Conservation (phyloP, 169 alveolate genomes). For the Amoebophrya sp. region DNA sequence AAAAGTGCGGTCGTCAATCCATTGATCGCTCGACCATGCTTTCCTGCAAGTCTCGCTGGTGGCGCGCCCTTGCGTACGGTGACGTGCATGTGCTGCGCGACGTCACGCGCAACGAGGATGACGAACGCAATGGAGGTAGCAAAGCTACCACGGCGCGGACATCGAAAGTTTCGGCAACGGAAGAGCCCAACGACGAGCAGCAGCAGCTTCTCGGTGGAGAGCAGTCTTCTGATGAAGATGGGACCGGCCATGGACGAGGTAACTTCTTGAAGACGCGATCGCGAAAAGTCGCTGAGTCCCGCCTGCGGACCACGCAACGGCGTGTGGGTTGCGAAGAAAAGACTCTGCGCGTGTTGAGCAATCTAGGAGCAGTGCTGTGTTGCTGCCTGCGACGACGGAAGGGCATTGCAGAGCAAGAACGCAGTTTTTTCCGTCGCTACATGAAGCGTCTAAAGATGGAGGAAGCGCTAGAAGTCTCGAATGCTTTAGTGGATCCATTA, state of each 20-base stretch:
- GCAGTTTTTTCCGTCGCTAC: background rate
- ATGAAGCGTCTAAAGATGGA: background rate
- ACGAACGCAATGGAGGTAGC: background rate
- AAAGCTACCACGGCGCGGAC: no score
- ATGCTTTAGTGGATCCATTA: no score
- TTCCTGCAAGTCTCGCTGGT: background rate
- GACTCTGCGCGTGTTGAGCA: background rate
- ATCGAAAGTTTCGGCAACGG: no score
- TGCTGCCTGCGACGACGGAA: background rate
- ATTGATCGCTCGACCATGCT: background rate
- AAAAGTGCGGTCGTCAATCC: background rate
- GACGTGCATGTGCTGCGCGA: background rate
- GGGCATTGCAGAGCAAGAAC: background rate
- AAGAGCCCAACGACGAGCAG: no score
- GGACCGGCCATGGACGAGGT: no score
- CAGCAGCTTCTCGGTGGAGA: no score
- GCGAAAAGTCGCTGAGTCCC: no score
- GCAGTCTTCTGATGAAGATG: no score
- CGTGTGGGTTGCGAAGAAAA: background rate
- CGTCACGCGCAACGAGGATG: background rate
- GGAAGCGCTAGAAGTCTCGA: no score
- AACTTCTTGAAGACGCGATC: no score
- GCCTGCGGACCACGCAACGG: no score
- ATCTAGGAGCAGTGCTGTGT: background rate
- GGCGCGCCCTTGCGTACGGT: background rate